These are phyloP conservation scores for Ophiostoma piceae DNA, from an alignment of 2,329 filamentous ascomycete species.

Conservation along the genomic window DNA sequence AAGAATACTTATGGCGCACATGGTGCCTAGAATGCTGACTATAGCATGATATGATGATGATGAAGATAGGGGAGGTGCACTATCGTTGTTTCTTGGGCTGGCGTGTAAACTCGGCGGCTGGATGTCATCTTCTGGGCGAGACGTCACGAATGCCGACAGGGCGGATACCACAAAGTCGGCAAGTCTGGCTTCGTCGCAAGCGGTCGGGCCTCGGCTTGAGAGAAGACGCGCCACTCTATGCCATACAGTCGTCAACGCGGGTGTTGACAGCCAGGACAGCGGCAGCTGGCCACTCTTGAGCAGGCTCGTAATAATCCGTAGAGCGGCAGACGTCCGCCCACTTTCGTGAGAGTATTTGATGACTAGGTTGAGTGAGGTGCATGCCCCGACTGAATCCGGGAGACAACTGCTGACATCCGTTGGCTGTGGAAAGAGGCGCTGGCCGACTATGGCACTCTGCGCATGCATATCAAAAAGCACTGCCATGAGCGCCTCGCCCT, in stretches of 20 bases:
- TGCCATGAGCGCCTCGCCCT: conserved; percentile 41
- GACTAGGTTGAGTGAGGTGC: conserved; percentile 29
- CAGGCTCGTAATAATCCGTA: conserved; percentile 37
- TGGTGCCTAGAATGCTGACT: conserved; percentile 39
- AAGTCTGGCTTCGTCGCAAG: conserved; percentile 33
- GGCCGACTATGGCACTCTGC: background rate
- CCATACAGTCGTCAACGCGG: conserved; percentile 41
- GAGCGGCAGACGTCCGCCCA: conserved; percentile 34
- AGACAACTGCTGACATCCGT: conserved; percentile 31
- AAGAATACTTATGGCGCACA: conserved; percentile 37
- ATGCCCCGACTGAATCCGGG: conserved; percentile 28
- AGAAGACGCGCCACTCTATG: conserved; percentile 36
- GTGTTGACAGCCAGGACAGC: conserved; percentile 42
- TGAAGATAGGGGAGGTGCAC: background rate
- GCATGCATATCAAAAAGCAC: conserved; percentile 30
- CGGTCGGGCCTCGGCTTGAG: conserved; percentile 29
- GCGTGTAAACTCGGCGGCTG: background rate
- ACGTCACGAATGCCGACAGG: conserved; percentile 13
- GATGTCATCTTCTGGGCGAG: conserved; percentile 5
- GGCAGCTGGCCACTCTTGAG: conserved; percentile 37
- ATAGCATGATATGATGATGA: conserved; percentile 37
- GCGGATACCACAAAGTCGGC: conserved; percentile 35
- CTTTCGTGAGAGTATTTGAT: conserved; percentile 34
- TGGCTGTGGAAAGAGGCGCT: conserved; percentile 1
- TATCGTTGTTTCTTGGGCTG: background rate